Evolutionary conservation across 306 rosid species (phyloP).

Genomic region (Quercus variabilis): DNA sequence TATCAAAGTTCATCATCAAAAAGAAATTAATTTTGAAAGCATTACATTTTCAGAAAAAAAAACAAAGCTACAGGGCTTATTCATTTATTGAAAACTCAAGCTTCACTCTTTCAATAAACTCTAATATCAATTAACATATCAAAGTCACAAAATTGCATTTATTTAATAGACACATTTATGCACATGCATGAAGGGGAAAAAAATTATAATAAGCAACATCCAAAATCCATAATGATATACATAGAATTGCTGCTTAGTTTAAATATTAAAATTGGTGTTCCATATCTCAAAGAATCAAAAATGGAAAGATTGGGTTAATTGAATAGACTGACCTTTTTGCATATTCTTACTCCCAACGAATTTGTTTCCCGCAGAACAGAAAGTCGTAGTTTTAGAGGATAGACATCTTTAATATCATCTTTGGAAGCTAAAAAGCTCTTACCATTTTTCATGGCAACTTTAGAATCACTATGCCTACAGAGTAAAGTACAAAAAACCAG

Average conservation of each 20-base stretch:
- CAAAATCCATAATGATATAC: background rate
- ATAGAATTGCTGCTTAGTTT: background rate
- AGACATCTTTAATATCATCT: slow-evolving; percentile 80
- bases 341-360: slow-evolving; percentile 79
- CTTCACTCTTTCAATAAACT: too few species aligned
- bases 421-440: slow-evolving; percentile 68
- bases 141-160: too few species aligned
- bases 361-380: slow-evolving; percentile 66
- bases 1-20: background rate
- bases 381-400: slow-evolving; percentile 91
- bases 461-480: slow-evolving; percentile 82
- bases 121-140: too few species aligned
- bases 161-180: too few species aligned
- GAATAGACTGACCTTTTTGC: slow-evolving; percentile 69
- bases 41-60: background rate
- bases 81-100: too few species aligned
- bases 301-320: background rate
- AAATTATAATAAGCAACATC: background rate
- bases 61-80: background rate
- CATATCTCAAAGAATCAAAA: background rate
- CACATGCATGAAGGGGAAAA: too few species aligned
- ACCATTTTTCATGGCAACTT: slow-evolving; percentile 56
- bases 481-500: slow-evolving; percentile 22
- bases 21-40: background rate
- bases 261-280: background rate